Base-by-base conservation (phyloP, 257 asterid genomes). In the Penstemon barbatus region DNA sequence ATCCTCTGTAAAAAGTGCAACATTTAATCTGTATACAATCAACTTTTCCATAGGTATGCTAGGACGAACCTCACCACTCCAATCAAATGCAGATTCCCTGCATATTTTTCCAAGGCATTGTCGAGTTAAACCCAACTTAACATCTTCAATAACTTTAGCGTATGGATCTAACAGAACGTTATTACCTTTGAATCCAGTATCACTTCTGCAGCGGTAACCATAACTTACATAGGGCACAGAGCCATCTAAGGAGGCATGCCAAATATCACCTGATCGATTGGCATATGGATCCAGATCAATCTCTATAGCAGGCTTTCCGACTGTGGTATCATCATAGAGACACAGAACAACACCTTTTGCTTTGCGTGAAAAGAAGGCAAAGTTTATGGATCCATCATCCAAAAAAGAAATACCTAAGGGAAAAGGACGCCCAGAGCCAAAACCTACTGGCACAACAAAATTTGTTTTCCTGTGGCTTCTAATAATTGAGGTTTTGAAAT, bases 261-360 rank as follows among this genome's bases (percentile, higher is more conserved):
- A 94, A 70, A 94, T 78, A 76, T 86, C 80, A 63, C 97, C 97
- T 2, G 96, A 59, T 33, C 86, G 91, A 65, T 94, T 90, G 63
- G 89, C 82, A 65, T 88, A 87, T 9, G 96, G 93, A 81, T 94
- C 99, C 72, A 94, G 87, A 77, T 94, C 96, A 79, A 94, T 87
- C 86, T 94, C 97, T 77, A 91, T 60, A 72, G 85, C 77, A 76
- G 99, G 97, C 42, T 82, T 78, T 39, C 81, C 88, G 43, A 55
- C 68, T 53, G 37, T 53, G 53, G 71, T n/a, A 63, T 85, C 89
- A 38, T 82, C 75, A 78, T 85, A 94, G 74, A 94, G 85, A 78
- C 99, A 94, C 9, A 94, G 71, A 73, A 78, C 85, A 19, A 94
- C 96, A 79, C 89, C 65, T 72, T 78, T 81, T 8, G 81, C 92